Evolutionary conservation across 371 early-diverging fungal genomes (phyloP), one percentile per base, ranked within the genome.

Genomic region (Parasitella parasitica): DNA sequence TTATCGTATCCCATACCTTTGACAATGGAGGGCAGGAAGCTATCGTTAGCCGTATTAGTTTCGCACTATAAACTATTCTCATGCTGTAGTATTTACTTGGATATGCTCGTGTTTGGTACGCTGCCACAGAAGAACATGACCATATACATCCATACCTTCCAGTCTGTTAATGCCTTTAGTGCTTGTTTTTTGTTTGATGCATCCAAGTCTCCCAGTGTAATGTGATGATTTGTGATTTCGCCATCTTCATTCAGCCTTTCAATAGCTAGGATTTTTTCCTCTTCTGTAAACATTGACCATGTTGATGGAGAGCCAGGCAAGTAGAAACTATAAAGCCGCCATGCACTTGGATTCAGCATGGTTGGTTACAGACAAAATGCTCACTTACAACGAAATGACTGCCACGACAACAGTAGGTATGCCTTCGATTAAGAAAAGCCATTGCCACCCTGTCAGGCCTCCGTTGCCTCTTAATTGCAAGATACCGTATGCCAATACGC

Each of bases 141-240:
- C 80, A 80, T 80, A 65, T 77, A 80, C 22, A 77, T 48, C 80
- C 80, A 80, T 5, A 80, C 75, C 58, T 80, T 80, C 75, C 77
- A 75, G 22, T 80, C 80, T 0, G 70, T 68, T 1, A 80, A 28
- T 6, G 80, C 80, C 27, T 71, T 64, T 27, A 69, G 11, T 0
- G 73, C 73, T 36, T 80, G 77, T 20, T 75, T 67, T 12, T 71
- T 71, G 36, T 80, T 80, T 5, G 71, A 66, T 7, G 70, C 63
- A 51, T 74, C 61, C 7, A 80, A 53, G 54, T 77, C 77, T 2
- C 70, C 71, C 7, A 77, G 54, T 5, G 75, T 75, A 3, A 61
- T 57, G 34, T 80, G 80, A 3, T 36, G 26, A 3, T 50, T 11
- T 8, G 41, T 56, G 37, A 41, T 27, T 34, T 49, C 58, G 11